Evolutionary conservation across 495 filamentous ascomycete genomes (phyloP).

Genomic region (Podospora australis): DNA sequence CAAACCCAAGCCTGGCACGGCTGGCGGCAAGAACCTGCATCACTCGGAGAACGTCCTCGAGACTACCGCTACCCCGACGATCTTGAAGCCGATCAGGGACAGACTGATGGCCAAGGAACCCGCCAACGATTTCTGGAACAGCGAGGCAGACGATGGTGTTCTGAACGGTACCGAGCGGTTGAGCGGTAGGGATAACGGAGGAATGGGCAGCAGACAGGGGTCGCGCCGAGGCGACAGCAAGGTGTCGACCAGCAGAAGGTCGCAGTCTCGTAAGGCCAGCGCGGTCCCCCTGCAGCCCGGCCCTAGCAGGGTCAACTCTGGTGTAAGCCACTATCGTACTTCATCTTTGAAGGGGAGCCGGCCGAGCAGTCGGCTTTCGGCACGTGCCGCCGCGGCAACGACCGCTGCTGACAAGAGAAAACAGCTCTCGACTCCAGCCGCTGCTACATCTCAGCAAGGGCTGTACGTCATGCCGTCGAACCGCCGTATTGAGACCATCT

Average conservation of each 20-base stretch:
- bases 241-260: conserved; percentile 33
- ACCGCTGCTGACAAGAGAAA: conserved; percentile 25
- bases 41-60: conserved; percentile 88
- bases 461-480: conserved; percentile 55
- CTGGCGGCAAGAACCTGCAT: conserved; percentile 83
- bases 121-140: conserved; percentile 53
- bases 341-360: conserved; percentile 27
- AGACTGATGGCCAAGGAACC: conserved; percentile 36
- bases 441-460: conserved; percentile 15
- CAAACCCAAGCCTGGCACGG: conserved; percentile 64
- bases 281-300: conserved; percentile 18
- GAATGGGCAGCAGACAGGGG: conserved; percentile 43
- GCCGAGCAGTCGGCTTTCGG: conserved; percentile 28
- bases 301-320: conserved; percentile 39
- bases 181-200: conserved; percentile 32
- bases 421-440: conserved; percentile 19
- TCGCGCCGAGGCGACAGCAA: conserved; percentile 47
- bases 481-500: conserved; percentile 70
- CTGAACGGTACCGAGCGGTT: conserved; percentile 39
- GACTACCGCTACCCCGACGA: conserved; percentile 36
- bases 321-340: conserved; percentile 33
- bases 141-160: conserved; percentile 59
- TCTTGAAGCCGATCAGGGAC: conserved; percentile 35
- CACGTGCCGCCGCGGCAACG: conserved; percentile 9
- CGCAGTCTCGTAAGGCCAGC: conserved; percentile 59